Evolutionary conservation across 805 yeast species (phyloP), one percentile per base, ranked within the genome.

Genomic region (Cyberlindnera veronae): DNA sequence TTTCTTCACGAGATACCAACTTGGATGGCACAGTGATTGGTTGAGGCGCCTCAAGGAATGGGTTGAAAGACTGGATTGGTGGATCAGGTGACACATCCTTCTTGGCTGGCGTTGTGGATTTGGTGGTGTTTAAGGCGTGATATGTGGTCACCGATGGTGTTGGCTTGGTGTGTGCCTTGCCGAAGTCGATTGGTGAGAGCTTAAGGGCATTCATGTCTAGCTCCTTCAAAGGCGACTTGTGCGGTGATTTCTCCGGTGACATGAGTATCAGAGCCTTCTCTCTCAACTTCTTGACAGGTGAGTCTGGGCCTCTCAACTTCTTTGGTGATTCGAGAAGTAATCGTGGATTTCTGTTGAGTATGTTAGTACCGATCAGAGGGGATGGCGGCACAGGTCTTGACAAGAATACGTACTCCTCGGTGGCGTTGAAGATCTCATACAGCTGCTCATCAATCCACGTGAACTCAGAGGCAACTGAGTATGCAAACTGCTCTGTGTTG

Each of bases 371-470:
- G 33, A 4, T 13, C 19, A 13, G 5, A 6, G 8, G 23, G 34
- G 33, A n/a, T 33, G 28, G 17, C 29, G 12, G 8, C 11, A 8
- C 14, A 24, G 29, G 36, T 28, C 22, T 36, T 14, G 10, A 32
- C 4, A 3, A 27, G 4, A 2, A 27, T 28, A 53, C 61, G 49
- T 30, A 54, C 62, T 45, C 48, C 28, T 46, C 54, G 3, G 49
- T 44, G 5, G 56, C 38, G 26, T 45, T 49, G 5, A 67, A 31
- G 4, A 62, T 60, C 21, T 62, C 67, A 8, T 53, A 51, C 66
- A 72, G 63, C 44, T 68, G 68, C 32, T 66, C 69, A 43, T 67
- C 63, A 35, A 71, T 53, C 64, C 67, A 64, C 9, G 66, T 63
- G 24, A 71, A 46, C 30, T 68, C 71, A 11, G 66, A 52, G 7